These are phyloP conservation scores for Discostella stelligera DNA, from an alignment of 352 stramenopile species.

Conservation along the genomic window DNA sequence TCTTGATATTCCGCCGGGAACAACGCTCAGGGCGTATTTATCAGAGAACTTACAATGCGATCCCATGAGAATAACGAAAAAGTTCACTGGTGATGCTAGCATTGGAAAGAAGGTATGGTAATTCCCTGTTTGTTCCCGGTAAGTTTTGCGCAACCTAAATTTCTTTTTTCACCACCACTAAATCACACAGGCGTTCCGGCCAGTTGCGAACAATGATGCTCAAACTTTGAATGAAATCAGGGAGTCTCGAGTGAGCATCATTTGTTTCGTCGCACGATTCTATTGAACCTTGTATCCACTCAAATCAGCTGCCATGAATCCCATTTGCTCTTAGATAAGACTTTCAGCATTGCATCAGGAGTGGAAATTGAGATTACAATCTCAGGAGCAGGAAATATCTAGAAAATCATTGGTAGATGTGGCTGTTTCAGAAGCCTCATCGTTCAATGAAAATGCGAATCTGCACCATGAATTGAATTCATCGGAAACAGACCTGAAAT, in stretches of 20 bases:
- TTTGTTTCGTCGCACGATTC: not conserved
- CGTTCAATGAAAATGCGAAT: constrained; percentile 7
- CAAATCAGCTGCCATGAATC: constrained; percentile 14
- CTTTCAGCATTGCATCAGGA: constrained; percentile 61
- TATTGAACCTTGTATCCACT: constrained; percentile 4
- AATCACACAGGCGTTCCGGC: constrained; percentile 78
- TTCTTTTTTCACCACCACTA: not conserved
- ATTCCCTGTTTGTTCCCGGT: not conserved
- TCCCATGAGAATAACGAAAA: constrained; percentile 89
- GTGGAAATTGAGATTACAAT: constrained; percentile 67
- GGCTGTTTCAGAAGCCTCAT: constrained; percentile 47
- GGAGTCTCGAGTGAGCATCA: constrained; percentile 59
- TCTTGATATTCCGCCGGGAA: constrained; percentile 81
- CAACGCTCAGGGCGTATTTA: constrained; percentile 82
- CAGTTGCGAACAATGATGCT: constrained; percentile 47
- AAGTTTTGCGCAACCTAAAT: not conserved
- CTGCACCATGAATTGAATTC: not conserved
- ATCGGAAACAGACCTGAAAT: constrained; percentile 4
- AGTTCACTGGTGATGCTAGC: constrained; percentile 85
- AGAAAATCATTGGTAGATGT: constrained; percentile 66
- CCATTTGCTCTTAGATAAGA: constrained; percentile 49
- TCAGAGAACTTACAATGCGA: constrained; percentile 84
- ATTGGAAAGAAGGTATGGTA: constrained; percentile 80
- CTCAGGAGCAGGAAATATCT: constrained; percentile 67
- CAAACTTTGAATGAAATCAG: constrained; percentile 56